These are phyloP conservation scores for Penicillium odoratum DNA, from an alignment of 495 filamentous ascomycete genomes.

Conservation along the genomic window DNA sequence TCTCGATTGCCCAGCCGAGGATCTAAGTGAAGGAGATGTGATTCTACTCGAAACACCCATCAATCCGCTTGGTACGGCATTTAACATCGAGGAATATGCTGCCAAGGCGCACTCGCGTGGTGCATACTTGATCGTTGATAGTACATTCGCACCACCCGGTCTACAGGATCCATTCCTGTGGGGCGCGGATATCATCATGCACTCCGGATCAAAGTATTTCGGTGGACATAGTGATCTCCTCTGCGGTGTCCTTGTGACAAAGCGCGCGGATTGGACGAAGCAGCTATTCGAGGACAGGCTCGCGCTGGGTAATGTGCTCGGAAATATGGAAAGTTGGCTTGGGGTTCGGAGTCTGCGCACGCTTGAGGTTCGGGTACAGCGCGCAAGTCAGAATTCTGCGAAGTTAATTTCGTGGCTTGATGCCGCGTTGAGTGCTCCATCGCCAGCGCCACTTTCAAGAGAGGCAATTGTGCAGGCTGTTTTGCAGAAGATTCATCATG, in stretches of 20 bases:
- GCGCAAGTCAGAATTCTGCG: conserved; percentile 65
- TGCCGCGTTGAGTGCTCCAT: conserved; percentile 32
- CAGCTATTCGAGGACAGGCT: conserved; percentile 61
- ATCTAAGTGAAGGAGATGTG: conserved; percentile 67
- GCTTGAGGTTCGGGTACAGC: conserved; percentile 69
- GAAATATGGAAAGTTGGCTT: conserved; percentile 83
- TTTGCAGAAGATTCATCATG: conserved; percentile 66
- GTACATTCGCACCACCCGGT: conserved; percentile 86
- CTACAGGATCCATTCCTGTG: conserved; percentile 75
- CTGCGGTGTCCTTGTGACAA: conserved; percentile 71
- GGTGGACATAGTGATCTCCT: conserved; percentile 89
- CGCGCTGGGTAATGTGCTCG: conserved; percentile 74
- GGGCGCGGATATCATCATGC: conserved; percentile 81
- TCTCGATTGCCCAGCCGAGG: conserved; percentile 54
- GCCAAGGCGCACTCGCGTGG: conserved; percentile 64
- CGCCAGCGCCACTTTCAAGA: conserved; percentile 27
- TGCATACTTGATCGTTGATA: conserved; percentile 74
- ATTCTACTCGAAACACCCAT: conserved; percentile 85
- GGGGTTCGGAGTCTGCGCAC: conserved; percentile 79
- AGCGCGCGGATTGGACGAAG: conserved; percentile 52
- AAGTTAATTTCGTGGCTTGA: conserved; percentile 68
- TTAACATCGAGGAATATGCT: conserved; percentile 63
- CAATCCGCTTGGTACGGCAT: conserved; percentile 78
- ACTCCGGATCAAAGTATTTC: conserved; percentile 87
- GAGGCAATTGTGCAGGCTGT: conserved; percentile 43